These are phyloP conservation scores for Apiospora phragmitis DNA, from an alignment of 2,329 filamentous ascomycete species.

Conservation along the genomic window DNA sequence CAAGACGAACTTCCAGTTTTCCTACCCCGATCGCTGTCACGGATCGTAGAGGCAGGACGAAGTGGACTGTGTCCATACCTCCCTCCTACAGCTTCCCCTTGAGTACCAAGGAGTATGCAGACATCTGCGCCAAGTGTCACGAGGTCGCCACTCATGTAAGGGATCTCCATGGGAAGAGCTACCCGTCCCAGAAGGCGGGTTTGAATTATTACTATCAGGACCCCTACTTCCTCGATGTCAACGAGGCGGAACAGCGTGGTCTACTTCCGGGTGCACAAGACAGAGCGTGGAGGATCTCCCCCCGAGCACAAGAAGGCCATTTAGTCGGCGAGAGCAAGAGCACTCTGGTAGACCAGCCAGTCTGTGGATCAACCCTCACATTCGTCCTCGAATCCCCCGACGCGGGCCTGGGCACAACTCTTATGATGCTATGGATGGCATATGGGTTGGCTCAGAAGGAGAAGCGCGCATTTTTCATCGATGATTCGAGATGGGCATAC, in stretches of 20 bases:
- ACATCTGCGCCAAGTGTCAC: slow-evolving; percentile 68
- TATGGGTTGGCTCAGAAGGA: slow-evolving; percentile 78
- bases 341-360: slow-evolving; percentile 46
- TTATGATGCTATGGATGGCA: slow-evolving; percentile 81
- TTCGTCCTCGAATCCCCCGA: slow-evolving; percentile 75
- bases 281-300: slow-evolving; percentile 39
- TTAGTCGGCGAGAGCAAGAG: slow-evolving; percentile 50
- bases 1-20: slow-evolving; percentile 66
- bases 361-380: slow-evolving; percentile 73
- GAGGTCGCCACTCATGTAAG: slow-evolving; percentile 62
- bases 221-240: slow-evolving; percentile 71
- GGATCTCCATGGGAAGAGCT: slow-evolving; percentile 46
- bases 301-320: slow-evolving; percentile 27
- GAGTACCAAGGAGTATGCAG: slow-evolving; percentile 62
- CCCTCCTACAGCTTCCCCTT: slow-evolving; percentile 67
- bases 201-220: slow-evolving; percentile 62
- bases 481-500: slow-evolving; percentile 82
- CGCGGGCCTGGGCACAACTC: slow-evolving; percentile 73
- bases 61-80: slow-evolving; percentile 84
- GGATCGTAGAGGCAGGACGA: slow-evolving; percentile 63
- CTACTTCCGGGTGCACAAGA: slow-evolving; percentile 53
- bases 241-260: slow-evolving; percentile 66
- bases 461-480: slow-evolving; percentile 76
- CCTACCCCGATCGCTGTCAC: slow-evolving; percentile 72
- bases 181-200: slow-evolving; percentile 45